A percentile compares a stretch with the other conserved stretches of the same genome.
These are phyloP conservation scores for Plantago coronopus DNA, from an alignment of 305 asterid species.

Conservation along the genomic window DNA sequence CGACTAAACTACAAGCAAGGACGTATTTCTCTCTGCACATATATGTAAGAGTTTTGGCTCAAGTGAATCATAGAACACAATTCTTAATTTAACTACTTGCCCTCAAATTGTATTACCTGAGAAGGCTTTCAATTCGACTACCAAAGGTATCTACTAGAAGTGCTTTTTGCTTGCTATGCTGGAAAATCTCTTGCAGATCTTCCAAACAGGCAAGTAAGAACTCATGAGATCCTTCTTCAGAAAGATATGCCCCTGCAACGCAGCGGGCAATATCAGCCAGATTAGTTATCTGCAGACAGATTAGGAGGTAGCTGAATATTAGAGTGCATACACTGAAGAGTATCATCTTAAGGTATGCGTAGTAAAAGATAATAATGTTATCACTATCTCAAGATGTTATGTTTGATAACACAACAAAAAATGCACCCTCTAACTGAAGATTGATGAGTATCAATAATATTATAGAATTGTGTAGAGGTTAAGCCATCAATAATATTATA, in stretches of 20 bases:
- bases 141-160: conserved; percentile 92
- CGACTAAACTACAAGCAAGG: conserved; percentile 74
- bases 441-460: too few species aligned
- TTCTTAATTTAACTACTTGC: conserved; percentile 20
- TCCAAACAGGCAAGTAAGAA: conserved; percentile 73
- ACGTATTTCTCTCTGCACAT: conserved; percentile 79
- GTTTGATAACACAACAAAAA: not conserved
- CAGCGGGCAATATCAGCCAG: conserved; percentile 85
- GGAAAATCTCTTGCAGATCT: conserved; percentile 76
- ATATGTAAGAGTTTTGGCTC: conserved; percentile 29
- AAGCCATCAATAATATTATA: too few species aligned
- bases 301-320: too few species aligned
- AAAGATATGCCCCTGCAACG: conserved; percentile 66
- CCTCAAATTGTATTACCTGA: conserved; percentile 48
- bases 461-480: too few species aligned
- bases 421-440: not conserved
- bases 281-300: conserved; percentile 56
- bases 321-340: too few species aligned
- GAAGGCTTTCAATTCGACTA: conserved; percentile 73
- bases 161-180: conserved; percentile 70
- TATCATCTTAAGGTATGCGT: too few species aligned
- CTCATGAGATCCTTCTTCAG: conserved; percentile 70
- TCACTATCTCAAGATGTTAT: too few species aligned
- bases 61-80: conserved; percentile 21
- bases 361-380: too few species aligned